phyloP scores from a whole-genome alignment of 1,284 basidiomycete species.

The Sporisorium iseilematis-ciliati region DNA sequence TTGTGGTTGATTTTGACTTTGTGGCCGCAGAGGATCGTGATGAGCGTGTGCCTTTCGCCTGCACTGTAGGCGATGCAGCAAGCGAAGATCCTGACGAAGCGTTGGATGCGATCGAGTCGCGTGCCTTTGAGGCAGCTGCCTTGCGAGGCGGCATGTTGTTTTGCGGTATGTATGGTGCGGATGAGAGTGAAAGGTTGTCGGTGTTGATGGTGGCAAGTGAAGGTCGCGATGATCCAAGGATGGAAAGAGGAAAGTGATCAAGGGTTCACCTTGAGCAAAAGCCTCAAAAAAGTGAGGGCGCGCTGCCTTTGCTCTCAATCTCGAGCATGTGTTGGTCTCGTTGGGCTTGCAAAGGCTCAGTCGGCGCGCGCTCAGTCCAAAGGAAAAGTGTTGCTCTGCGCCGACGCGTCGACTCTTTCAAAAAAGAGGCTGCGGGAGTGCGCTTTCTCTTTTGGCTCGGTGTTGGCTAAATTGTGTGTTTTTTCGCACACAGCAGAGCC shows the following conservation, averaged over 20 bases:
- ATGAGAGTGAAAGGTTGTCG: background rate
- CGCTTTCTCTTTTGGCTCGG: background rate
- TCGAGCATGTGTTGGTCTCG: constrained; percentile 4
- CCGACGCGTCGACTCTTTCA: constrained; percentile 14
- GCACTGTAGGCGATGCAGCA: constrained; percentile 24
- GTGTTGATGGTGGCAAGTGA: background rate
- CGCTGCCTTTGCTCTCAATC: background rate
- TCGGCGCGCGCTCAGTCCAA: background rate
- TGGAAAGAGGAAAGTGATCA: background rate
- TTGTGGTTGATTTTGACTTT: constrained; percentile 15
- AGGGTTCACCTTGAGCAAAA: constrained; percentile 6
- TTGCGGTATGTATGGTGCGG: background rate
- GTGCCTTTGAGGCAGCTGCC: constrained; percentile 44
- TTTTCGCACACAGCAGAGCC: background rate
- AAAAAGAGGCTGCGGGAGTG: background rate
- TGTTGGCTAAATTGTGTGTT: constrained; percentile 6
- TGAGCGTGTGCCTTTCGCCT: constrained; percentile 15
- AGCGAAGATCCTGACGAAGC: constrained; percentile 17
- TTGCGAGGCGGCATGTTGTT: constrained; percentile 38
- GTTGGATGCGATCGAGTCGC: constrained; percentile 44
- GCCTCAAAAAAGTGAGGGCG: background rate
- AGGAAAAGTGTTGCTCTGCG: background rate
- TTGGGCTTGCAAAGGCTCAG: background rate
- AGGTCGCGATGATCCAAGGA: background rate
- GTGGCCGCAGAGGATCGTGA: constrained; percentile 23